A percentile compares a stretch with the other conserved stretches of the same genome.
These are phyloP conservation scores for Solanum lignicaule DNA, from an alignment of 257 asterid genomes.

Conservation along the genomic window DNA sequence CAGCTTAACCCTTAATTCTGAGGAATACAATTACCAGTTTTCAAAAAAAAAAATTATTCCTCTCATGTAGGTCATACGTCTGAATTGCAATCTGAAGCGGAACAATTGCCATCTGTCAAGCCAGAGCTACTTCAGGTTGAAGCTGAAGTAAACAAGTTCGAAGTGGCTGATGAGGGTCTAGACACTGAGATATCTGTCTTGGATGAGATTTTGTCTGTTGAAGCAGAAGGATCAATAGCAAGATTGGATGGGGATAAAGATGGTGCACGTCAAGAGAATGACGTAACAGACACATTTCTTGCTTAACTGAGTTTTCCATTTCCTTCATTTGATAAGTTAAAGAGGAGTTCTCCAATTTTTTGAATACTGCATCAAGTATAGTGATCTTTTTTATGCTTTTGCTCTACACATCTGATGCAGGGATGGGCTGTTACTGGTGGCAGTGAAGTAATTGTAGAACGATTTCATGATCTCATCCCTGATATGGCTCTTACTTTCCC, in stretches of 20 bases:
- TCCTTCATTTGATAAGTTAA: not conserved
- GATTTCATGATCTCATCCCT: conserved; percentile 80
- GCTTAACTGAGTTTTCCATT: not conserved
- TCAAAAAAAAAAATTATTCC: not conserved
- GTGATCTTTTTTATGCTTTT: not conserved
- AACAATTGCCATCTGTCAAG: conserved; percentile 20
- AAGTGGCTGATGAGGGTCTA: conserved; percentile 23
- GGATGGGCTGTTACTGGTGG: conserved; percentile 69
- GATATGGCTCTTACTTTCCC: conserved; percentile 94
- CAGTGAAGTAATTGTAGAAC: conserved; percentile 52
- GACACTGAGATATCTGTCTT: conserved; percentile 39
- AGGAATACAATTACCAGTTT: not conserved
- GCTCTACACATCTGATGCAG: conserved; percentile 24
- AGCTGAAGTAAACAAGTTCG: conserved; percentile 26
- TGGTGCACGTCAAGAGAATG: conserved; percentile 35
- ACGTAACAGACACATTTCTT: conserved; percentile 28
- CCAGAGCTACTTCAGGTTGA: conserved; percentile 30
- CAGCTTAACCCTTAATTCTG: not conserved
- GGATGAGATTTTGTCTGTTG: conserved; percentile 69
- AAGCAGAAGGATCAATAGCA: conserved; percentile 26
- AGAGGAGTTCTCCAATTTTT: not conserved
- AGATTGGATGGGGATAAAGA: conserved; percentile 32
- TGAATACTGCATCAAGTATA: not conserved
- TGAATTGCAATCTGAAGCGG: conserved; percentile 25
- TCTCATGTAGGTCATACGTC: conserved; percentile 21